Base-by-base conservation (phyloP, 2,329 filamentous ascomycete genomes). In the Neocucurbitaria cava region DNA sequence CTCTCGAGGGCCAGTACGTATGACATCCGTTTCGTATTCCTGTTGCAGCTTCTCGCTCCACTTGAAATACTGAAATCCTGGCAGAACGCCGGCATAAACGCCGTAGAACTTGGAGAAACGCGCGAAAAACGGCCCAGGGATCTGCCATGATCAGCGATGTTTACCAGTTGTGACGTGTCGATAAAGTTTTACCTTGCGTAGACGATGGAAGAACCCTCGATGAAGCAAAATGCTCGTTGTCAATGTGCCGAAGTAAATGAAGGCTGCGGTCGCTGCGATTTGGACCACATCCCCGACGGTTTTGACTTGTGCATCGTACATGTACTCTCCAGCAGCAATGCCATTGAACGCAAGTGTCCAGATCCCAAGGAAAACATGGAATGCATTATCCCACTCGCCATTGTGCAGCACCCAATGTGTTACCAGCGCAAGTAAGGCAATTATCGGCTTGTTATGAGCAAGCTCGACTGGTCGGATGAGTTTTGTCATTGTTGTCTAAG, bases 181-280 rank as follows among this genome's bases (percentile, higher is more conserved):
- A 17, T 4, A 39, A 23, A 11, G 11, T 11, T 20, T 15, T 61
- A 69, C 69, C 56, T 65, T 69, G 44, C 61, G 67, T 10, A 79
- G 64, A 3, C 73, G 74, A 48, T 79, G 78, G 54, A 78, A 78
- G 49, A 76, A 71, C 2, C 68, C 50, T 15, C 78, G 70, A 61
- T 81, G 77, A n/a, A 76, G 49, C 7, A 69, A 21, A 17, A 79
- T 77, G 54, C 76, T 79, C 7, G 58, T 31, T 7, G 50, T 31
- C 5, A 74, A 46, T 5, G 64, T 58, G 17, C 41, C 54, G 21
- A 71, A 65, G 40, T 73, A 73, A 3, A 67, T 42, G 0, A 46
- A 49, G 2, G 58, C 62, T 28, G 58, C 49, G n/a, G 48, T 56
- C 21, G 46, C 45, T 8, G 62, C 44, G 15, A 52, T 35, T 36